Percentiles rank a stretch among this genome's conserved stretches.
These are phyloP conservation scores for Sanghuangporus baumii DNA, from an alignment of 1,284 basidiomycete species.

Conservation along the genomic window DNA sequence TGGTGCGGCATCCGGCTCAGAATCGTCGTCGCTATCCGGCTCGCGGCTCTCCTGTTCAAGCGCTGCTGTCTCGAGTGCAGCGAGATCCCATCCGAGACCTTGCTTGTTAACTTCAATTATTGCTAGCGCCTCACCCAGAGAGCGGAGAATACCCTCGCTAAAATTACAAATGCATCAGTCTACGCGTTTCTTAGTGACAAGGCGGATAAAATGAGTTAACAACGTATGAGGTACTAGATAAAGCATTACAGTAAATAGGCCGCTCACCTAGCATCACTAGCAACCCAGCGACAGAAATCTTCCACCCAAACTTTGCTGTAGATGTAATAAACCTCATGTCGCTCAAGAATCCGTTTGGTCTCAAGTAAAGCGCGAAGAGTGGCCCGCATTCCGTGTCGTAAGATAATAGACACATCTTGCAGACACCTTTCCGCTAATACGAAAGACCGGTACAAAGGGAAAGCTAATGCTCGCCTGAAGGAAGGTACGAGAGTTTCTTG, in stretches of 20 bases:
- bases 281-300: constrained; percentile 70
- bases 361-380: constrained; percentile 60
- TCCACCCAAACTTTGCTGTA: constrained; percentile 80
- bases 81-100: constrained; percentile 62
- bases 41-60: constrained; percentile 31
- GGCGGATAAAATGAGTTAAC: not conserved
- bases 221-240: not conserved
- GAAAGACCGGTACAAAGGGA: constrained; percentile 74
- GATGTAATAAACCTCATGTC: constrained; percentile 76
- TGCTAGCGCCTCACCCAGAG: constrained; percentile 40
- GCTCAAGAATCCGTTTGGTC: constrained; percentile 65
- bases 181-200: not conserved
- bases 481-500: constrained; percentile 47
- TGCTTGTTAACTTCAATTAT: constrained; percentile 42
- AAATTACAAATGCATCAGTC: not conserved
- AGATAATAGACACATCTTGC: constrained; percentile 52
- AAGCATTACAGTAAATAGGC: constrained; percentile 3
- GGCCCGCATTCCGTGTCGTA: constrained; percentile 53
- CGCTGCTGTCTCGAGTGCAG: constrained; percentile 55
- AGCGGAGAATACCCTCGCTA: constrained; percentile 51
- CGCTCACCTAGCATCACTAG: constrained; percentile 55
- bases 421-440: constrained; percentile 61
- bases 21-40: constrained; percentile 58
- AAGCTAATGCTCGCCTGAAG: constrained; percentile 66
- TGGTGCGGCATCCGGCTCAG: constrained; percentile 16